phyloP scores from a whole-genome alignment of 495 filamentous ascomycete genomes.

The Cudoniella acicularis region DNA sequence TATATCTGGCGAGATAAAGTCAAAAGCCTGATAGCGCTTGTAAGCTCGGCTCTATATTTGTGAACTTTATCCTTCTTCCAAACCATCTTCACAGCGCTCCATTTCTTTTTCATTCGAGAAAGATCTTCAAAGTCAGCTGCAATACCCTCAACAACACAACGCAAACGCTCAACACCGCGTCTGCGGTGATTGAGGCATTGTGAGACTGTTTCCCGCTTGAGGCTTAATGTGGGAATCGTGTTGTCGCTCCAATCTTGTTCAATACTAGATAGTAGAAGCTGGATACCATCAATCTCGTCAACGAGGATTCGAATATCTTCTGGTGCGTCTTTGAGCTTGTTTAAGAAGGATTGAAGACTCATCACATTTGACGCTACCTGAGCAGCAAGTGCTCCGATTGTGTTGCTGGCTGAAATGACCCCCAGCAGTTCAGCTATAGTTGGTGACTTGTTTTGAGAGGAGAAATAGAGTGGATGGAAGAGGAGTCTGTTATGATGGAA shows the following conservation, averaged over 20 bases:
- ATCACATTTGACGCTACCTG: conserved; percentile 28
- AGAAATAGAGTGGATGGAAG: neutral
- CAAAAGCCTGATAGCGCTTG: conserved; percentile 22
- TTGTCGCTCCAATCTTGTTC: conserved; percentile 18
- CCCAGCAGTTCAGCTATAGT: conserved; percentile 15
- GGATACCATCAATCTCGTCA: conserved; percentile 29
- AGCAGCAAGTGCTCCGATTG: conserved; percentile 22
- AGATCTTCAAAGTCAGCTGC: conserved; percentile 19
- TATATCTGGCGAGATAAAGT: conserved; percentile 22
- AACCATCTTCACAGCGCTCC: conserved; percentile 24
- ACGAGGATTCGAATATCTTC: conserved; percentile 27
- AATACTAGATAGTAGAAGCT: conserved; percentile 25
- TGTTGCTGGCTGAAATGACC: conserved; percentile 35
- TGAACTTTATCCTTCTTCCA: conserved; percentile 26
- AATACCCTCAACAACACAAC: conserved; percentile 19
- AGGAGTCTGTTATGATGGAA: too few relatives aligned
- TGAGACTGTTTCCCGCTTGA: conserved; percentile 7
- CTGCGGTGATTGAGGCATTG: conserved; percentile 13
- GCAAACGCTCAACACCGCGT: neutral
- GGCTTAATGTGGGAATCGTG: conserved; percentile 10
- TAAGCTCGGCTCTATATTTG: conserved; percentile 23
- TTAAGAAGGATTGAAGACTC: conserved; percentile 30
- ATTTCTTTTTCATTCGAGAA: conserved; percentile 16
- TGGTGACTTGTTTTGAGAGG: neutral
- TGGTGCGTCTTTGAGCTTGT: conserved; percentile 33